Evolutionary conservation across 108 stramenopile species (phyloP).

Genomic region (Nitzschia sp.): DNA sequence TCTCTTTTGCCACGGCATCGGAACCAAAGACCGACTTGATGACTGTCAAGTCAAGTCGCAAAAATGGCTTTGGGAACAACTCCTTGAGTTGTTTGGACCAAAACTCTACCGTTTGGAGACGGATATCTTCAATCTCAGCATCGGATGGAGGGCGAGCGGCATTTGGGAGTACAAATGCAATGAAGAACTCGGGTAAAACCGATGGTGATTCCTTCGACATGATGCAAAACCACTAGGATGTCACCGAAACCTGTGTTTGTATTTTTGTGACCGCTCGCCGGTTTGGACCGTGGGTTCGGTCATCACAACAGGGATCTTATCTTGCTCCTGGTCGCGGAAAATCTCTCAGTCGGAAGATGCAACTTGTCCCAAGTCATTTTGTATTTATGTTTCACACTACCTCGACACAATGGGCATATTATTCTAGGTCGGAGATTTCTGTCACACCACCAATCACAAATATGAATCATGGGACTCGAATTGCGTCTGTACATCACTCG

Average conservation of each 20-base stretch:
- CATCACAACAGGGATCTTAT: too few species aligned
- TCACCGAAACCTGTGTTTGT: neutral
- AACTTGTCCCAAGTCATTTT: too few species aligned
- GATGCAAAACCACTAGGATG: neutral
- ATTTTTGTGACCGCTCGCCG: too few species aligned
- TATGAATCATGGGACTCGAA: too few species aligned
- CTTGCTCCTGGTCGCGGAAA: too few species aligned
- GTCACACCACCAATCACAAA: too few species aligned
- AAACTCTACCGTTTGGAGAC: slow-evolving; percentile 7
- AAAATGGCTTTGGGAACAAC: slow-evolving; percentile 9
- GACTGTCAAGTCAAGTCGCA: slow-evolving; percentile 5
- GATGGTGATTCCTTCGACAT: slow-evolving; percentile 8
- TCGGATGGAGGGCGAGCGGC: slow-evolving; percentile 4
- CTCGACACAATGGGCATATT: too few species aligned
- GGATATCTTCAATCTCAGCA: slow-evolving; percentile 16
- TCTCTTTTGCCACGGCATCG: slow-evolving; percentile 4
- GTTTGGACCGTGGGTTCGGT: too few species aligned
- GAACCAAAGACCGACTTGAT: slow-evolving; percentile 5
- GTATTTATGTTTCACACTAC: too few species aligned
- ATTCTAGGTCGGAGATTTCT: too few species aligned
- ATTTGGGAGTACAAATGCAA: slow-evolving; percentile 20
- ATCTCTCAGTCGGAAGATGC: too few species aligned
- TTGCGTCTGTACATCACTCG: too few species aligned
- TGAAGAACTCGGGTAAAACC: slow-evolving; percentile 21
- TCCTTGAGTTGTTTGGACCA: slow-evolving; percentile 13